Evolutionary conservation across 2,329 filamentous ascomycete species (phyloP), one percentile per base, ranked within the genome.

Genomic region (Scedosporium apiospermum): DNA sequence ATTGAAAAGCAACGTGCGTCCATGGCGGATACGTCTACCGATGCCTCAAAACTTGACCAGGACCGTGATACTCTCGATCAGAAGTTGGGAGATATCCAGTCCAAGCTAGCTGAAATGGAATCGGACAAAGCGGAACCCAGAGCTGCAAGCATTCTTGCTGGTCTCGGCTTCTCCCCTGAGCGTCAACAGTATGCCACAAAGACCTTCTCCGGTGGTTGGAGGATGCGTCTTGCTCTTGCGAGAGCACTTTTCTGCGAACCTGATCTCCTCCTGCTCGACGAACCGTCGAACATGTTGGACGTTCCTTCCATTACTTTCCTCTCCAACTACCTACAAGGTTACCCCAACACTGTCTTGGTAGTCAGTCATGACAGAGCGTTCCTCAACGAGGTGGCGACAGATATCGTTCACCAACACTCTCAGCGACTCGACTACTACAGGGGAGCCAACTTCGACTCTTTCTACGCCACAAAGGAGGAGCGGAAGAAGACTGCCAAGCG

Each of bases 241-340:
- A 83, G 95, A 82, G 95, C 95, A 14, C 84, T 99, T 42, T 99
- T 99, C 81, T 99, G 95, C 78, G 95, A 99, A 74, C 95, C 95
- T 53, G 95, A 99, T 77, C 81, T 99, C 61, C 79, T 99, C 64
- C 83, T 99, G 74, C 91, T 99, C 69, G 95, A 99, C 80, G 95
- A 99, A 86, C 95, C 95, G 78, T 98, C 93, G 63, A 98, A 98
- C 87, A 98, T 98, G 93, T 92, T 99, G 91, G 95, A 98, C 77
- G 95, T 99, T 63, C 95, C 95, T n/a, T 98, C 95, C 26, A 98
- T 99, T 72, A 96, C 95, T 63, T 99, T 98, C 85, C 84, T 99
- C 73, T 90, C 93, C 58, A 93, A 93, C 71, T 99, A 99, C 73
- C 88, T 99, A 7, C 93, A 97, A 75, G 82, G 81, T 58, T 99